Conservation (phyloP, 2,329 filamentous ascomycete species). For the Monosporascus sp. region DNA sequence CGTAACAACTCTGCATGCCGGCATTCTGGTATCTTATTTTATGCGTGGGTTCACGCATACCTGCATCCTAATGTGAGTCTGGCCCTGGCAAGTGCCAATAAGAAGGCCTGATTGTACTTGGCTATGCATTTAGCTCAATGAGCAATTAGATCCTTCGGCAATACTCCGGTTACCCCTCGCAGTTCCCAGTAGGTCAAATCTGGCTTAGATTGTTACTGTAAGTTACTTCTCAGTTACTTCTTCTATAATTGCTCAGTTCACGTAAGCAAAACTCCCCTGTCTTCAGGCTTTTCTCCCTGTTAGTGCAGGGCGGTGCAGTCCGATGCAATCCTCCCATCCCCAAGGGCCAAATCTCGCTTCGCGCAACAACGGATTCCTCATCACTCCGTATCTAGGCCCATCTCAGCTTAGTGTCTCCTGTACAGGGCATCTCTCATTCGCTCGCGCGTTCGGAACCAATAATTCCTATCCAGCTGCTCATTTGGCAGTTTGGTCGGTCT, state of each 20-base stretch:
- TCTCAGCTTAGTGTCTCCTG: neutral
- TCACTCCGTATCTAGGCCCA: neutral
- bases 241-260: neutral
- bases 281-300: neutral
- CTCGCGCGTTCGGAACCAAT: neutral
- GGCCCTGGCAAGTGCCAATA: neutral
- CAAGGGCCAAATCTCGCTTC: neutral
- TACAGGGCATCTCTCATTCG: neutral
- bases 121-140: neutral
- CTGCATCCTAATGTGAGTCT: neutral
- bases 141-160: neutral
- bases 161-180: neutral
- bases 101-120: neutral
- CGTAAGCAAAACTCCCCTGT: neutral
- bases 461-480: neutral
- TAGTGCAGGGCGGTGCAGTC: neutral
- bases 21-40: neutral
- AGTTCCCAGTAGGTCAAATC: neutral
- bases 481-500: neutral
- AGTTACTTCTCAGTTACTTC: neutral
- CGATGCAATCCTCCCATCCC: neutral
- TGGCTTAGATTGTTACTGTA: neutral
- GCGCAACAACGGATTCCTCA: neutral
- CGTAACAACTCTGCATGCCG: neutral
- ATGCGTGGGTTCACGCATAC: neutral